These are phyloP conservation scores for Leptomonas pyrrhocoris DNA, from an alignment of 208 protist species.

Conservation along the genomic window DNA sequence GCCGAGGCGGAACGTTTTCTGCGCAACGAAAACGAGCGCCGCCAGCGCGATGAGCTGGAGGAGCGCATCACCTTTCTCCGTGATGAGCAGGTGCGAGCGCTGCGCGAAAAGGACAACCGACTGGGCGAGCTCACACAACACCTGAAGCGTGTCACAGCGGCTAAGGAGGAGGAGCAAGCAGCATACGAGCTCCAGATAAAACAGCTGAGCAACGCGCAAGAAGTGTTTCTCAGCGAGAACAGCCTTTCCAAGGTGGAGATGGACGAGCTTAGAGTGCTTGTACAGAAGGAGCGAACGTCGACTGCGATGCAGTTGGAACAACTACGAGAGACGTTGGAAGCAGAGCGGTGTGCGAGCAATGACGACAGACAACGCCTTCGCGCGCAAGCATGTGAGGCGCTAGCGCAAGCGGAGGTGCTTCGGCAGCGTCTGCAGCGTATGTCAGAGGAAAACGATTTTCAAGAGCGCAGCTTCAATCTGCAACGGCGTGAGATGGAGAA, in stretches of 20 bases:
- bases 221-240: conserved; percentile 75
- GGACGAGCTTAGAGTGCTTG: conserved; percentile 46
- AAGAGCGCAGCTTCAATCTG: conserved; percentile 43
- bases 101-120: conserved; percentile 64
- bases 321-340: conserved; percentile 44
- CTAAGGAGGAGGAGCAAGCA: conserved; percentile 40
- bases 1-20: conserved; percentile 72
- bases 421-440: conserved; percentile 42
- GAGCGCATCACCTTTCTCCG: conserved; percentile 68
- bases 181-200: conserved; percentile 60
- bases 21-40: conserved; percentile 67
- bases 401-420: conserved; percentile 46
- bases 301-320: conserved; percentile 48
- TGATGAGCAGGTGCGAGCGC: conserved; percentile 57
- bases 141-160: conserved; percentile 43
- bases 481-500: conserved; percentile 53
- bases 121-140: conserved; percentile 62
- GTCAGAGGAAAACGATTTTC: conserved; percentile 52
- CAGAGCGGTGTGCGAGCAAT: conserved; percentile 32
- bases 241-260: conserved; percentile 49
- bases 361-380: conserved; percentile 47
- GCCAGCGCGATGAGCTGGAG: conserved; percentile 73
- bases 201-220: conserved; percentile 50
- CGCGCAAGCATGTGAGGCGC: conserved; percentile 35
- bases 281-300: conserved; percentile 34